These are phyloP conservation scores for Allium fistulosum DNA, from an alignment of 106 monocot species.

Conservation along the genomic window DNA sequence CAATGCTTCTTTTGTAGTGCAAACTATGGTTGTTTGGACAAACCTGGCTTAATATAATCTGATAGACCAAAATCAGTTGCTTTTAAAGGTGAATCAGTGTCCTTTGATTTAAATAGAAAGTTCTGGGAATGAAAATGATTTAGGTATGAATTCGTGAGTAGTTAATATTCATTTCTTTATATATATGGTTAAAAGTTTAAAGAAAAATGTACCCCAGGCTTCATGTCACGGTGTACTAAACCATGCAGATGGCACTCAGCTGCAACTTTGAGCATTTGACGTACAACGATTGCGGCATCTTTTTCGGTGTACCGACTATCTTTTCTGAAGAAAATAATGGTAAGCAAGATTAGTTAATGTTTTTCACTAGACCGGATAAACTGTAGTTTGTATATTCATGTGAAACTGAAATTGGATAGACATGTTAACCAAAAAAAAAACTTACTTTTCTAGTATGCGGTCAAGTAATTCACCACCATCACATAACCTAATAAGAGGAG, in stretches of 20 bases:
- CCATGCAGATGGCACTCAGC: constrained; percentile 95
- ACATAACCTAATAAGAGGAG: constrained; percentile 54
- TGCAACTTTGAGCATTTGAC: constrained; percentile 96
- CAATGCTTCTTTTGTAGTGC: too few relatives aligned
- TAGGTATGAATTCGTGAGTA: not conserved
- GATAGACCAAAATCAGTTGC: constrained; percentile 98
- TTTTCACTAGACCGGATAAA: too few relatives aligned
- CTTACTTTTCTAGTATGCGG: constrained; percentile 88
- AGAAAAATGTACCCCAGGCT: constrained; percentile 66
- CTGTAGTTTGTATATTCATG: too few relatives aligned
- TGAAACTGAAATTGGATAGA: too few relatives aligned
- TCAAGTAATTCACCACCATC: constrained; percentile 95
- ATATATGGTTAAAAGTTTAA: not conserved
- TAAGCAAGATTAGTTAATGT: constrained; percentile 3
- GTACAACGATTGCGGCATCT: constrained; percentile 84
- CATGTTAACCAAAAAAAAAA: too few relatives aligned
- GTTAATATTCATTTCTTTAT: not conserved
- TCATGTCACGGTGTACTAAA: constrained; percentile 93
- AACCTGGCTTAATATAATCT: constrained; percentile 85
- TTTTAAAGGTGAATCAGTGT: constrained; percentile 70
- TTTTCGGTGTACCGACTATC: constrained; percentile 92
- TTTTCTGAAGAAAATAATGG: constrained; percentile 40
- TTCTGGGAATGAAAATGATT: constrained; percentile 43
- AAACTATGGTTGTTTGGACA: not conserved
- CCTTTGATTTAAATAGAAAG: constrained; percentile 88